A percentile compares a stretch with the other conserved stretches of the same genome.
phyloP scores from a whole-genome alignment of 208 protist genomes.

The Acanthamoeba royreba region DNA sequence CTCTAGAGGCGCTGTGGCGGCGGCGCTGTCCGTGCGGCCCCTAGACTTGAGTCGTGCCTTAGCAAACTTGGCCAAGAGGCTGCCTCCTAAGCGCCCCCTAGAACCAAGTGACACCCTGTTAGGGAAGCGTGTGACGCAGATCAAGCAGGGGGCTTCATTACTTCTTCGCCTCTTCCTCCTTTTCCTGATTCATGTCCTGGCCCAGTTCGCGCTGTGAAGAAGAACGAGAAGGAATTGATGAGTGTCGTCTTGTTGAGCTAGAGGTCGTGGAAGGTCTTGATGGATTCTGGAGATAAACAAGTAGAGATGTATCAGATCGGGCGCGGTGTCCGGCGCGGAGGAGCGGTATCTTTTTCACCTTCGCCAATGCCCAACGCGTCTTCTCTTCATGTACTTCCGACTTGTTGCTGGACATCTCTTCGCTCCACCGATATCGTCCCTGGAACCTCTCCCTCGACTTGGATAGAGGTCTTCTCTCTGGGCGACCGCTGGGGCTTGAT shows the following conservation, averaged over 20 bases:
- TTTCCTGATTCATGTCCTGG: neutral
- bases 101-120: neutral
- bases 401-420: neutral
- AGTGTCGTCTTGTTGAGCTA: neutral
- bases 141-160: neutral
- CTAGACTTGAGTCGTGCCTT: neutral
- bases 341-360: neutral
- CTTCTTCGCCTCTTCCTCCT: neutral
- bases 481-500: no score
- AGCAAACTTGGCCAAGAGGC: conserved; percentile 34
- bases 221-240: neutral
- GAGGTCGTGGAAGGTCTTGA: neutral
- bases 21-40: neutral
- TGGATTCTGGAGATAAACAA: no score
- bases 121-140: neutral
- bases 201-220: neutral
- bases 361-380: neutral
- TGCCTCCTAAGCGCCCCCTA: neutral
- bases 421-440: neutral
- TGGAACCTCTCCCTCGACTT: neutral
- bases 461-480: neutral
- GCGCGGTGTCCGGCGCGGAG: neutral
- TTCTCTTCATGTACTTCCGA: neutral
- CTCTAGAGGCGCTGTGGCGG: neutral
- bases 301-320: neutral